Evolutionary conservation across 2,329 filamentous ascomycete genomes (phyloP), one percentile per base, ranked within the genome.

Genomic region (Curvularia verruculosa): DNA sequence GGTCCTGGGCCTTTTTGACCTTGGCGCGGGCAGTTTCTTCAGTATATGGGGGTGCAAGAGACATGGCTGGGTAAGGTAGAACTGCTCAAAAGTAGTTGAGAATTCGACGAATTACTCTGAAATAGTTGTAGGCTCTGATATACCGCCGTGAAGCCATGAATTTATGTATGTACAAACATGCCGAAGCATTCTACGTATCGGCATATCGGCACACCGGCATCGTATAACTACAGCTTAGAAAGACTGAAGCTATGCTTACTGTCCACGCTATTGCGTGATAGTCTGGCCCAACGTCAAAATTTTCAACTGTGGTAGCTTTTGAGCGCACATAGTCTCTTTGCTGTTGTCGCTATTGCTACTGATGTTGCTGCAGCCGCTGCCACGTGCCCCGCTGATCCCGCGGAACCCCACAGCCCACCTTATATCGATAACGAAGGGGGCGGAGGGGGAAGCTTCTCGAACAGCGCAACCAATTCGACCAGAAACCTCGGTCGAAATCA

Each of bases 1-100:
- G 81, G 72, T 91, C 85, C 72, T 96, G 92, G 0, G 90, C 91
- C 18, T 87, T 88, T 78, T 96, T 96, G 61, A 96, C 91, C 74
- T 96, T 96, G 56, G 82, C 80, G 15, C 79, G 79, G 2, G 92
- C 92, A 1, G 87, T 88, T 71, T 91, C 88, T 23, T 84, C 80
- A 3, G 86, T 94, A 73, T 92, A 96, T 0, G 91, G 91, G 3
- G 92, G 91, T 56, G 84, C 66, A 23, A 79, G 74, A 44, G 79
- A 79, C 79, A 81, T 81, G 9, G 19, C 65, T 19, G 21, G 31
- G 18, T 23, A 28, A 10, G 29, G 3, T 18, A 10, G 34, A 46
- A 7, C n/a, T 10, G 28, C 2, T 21, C 36, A 21, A 19, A 9
- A 21, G 34, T 26, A 18, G n/a, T 19, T 13, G 8, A 15, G 15